Evolutionary conservation across 2,329 filamentous ascomycete genomes (phyloP), one percentile per base, ranked within the genome.

Genomic region (Aspergillus sp.): DNA sequence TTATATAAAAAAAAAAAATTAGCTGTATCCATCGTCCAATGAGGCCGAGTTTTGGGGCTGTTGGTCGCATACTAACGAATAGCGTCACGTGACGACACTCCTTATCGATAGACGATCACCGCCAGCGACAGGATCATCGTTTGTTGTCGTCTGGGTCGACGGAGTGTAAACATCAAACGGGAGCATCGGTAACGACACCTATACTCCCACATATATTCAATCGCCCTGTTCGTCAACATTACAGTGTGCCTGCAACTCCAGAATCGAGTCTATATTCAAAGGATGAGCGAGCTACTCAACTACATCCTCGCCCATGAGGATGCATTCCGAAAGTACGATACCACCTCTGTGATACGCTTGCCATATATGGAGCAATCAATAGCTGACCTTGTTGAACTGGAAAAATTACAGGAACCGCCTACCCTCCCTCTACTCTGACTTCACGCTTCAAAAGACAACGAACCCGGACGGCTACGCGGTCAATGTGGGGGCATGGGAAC

Each of bases 371-470:
- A 32, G 44, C 41, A 23, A 22, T 33, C 5, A 17, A 46, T 10
- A 25, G 19, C 46, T 48, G 45, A 48, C 43, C 43, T 33, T 23
- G 27, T 7, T 7, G n/a, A 37, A 45, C 47, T 25, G 20, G 10
- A 1, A 19, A 39, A 17, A 10, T 23, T 27, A 4, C 39, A 89
- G 85, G 71, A 80, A 84, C 53, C 86, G 90, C 44, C 77, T 95
- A 10, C 84, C 88, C 10, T 90, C 89, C 4, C 82, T 95, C 41
- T 95, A 94, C 71, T 90, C 89, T 43, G 90, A 95, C 66, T 95
- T 95, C 63, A 76, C 82, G 33, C 70, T 81, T 4, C 88, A 91
- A 57, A 79, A 79, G 59, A 81, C 79, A 35, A 81, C 86, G 19
- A 95, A 95, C 62, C 88, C 89, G 1, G 88, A 94, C 65, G 89